phyloP scores from a whole-genome alignment of 108 stramenopile genomes.

The Pseudonitzschia multiseries region DNA sequence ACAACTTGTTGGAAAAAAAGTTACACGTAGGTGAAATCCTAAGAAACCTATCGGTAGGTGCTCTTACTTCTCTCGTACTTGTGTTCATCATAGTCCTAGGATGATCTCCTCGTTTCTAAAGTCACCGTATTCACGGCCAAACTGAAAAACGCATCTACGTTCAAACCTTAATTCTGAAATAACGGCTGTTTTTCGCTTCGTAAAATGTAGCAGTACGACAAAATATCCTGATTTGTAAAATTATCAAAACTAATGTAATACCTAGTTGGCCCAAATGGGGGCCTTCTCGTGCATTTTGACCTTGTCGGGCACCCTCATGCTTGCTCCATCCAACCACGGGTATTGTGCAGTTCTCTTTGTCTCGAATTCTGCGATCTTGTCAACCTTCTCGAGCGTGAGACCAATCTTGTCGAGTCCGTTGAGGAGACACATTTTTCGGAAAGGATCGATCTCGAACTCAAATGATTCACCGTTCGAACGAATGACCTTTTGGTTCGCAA shows the following conservation, averaged over 20 bases:
- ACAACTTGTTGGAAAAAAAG: too few species aligned
- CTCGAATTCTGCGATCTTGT: constrained; percentile 84
- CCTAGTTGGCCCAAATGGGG: constrained; percentile 57
- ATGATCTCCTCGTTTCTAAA: too few species aligned
- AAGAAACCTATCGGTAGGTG: too few species aligned
- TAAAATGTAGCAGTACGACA: too few species aligned
- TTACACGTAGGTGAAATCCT: too few species aligned
- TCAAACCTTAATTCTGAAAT: too few species aligned
- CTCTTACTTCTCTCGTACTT: too few species aligned
- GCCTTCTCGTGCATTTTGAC: constrained; percentile 84
- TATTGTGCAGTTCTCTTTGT: constrained; percentile 55
- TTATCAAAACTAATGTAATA: not conserved
- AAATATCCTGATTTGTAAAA: too few species aligned
- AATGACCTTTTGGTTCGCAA: constrained; percentile 85
- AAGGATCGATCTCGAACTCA: constrained; percentile 86
- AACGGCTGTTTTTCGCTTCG: not conserved
- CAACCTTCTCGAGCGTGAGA: constrained; percentile 85
- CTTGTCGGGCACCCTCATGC: constrained; percentile 80
- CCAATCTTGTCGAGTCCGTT: constrained; percentile 96
- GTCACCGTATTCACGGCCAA: too few species aligned
- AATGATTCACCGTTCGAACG: constrained; percentile 79
- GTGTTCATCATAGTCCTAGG: too few species aligned
- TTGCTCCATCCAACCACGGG: constrained; percentile 93
- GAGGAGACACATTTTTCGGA: constrained; percentile 87
- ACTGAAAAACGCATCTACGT: too few species aligned